Conservation (phyloP, 2,329 filamentous ascomycete genomes). For the Zasmidium citrigriseum region DNA sequence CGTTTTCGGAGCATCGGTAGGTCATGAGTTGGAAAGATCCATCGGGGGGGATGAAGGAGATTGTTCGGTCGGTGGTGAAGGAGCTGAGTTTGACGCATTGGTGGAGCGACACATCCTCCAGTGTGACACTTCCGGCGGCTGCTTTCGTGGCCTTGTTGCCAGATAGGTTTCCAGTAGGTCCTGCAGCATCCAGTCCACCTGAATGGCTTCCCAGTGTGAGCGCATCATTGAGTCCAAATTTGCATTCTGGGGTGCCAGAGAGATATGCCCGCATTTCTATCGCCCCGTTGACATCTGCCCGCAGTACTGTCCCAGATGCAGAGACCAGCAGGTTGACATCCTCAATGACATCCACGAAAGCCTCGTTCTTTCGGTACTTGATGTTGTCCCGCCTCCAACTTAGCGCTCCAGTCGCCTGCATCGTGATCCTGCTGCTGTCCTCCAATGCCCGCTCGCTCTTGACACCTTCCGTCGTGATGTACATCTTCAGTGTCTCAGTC, state of each 20-base stretch:
- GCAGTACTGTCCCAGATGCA: conserved; percentile 90
- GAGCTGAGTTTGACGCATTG: conserved; percentile 97
- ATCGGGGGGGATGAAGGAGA: conserved; percentile 94
- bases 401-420: conserved; percentile 95
- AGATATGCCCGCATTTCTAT: conserved; percentile 99
- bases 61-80: conserved; percentile 95
- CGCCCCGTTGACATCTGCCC: conserved; percentile 94
- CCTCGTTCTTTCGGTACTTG: conserved; percentile 99
- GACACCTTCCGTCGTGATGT: conserved; percentile 98
- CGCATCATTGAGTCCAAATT: conserved; percentile 96
- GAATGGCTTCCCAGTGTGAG: conserved; percentile 73
- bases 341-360: conserved; percentile 98
- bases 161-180: conserved; percentile 74
- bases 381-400: conserved; percentile 98
- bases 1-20: conserved; percentile 96
- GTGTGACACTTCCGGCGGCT: conserved; percentile 88
- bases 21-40: conserved; percentile 99
- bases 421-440: conserved; percentile 96
- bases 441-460: conserved; percentile 82
- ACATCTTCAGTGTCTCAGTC: conserved; percentile 98
- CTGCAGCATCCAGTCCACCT: conserved; percentile 43
- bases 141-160: conserved; percentile 91
- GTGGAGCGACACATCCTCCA: conserved; percentile 98
- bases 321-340: conserved; percentile 99
- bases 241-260: conserved; percentile 95